Evolutionary conservation across 2,329 filamentous ascomycete genomes (phyloP).

Genomic region (Aspergillus unguis): DNA sequence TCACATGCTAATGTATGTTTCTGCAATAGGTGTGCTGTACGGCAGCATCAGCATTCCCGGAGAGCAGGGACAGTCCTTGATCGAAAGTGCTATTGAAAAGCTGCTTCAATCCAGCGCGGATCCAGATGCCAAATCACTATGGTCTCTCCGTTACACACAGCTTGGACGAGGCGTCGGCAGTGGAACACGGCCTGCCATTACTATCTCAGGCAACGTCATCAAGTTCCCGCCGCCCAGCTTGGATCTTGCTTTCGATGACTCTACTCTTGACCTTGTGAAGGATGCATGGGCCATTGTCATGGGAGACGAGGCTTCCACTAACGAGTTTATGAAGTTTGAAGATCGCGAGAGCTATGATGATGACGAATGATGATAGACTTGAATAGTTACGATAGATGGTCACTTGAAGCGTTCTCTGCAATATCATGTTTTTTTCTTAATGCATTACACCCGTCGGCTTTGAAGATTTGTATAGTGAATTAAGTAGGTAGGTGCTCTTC

Average conservation of each 20-base stretch:
- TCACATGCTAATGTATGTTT: constrained; percentile 33
- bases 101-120: constrained; percentile 40
- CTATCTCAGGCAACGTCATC: constrained; percentile 46
- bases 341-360: constrained; percentile 64
- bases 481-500: too few species aligned
- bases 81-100: constrained; percentile 35
- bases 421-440: background rate
- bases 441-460: too few species aligned
- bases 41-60: constrained; percentile 45
- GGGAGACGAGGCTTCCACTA: constrained; percentile 49
- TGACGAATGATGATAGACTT: constrained; percentile 38
- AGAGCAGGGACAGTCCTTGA: constrained; percentile 39
- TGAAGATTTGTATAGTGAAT: too few species aligned
- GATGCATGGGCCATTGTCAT: constrained; percentile 66
- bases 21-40: constrained; percentile 55
- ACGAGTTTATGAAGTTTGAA: constrained; percentile 72
- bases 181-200: constrained; percentile 11
- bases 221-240: constrained; percentile 58
- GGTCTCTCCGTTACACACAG: constrained; percentile 54
- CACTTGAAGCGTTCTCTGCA: background rate
- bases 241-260: constrained; percentile 72
- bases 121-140: constrained; percentile 43
- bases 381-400: background rate
- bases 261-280: constrained; percentile 63
- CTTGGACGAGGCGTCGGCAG: constrained; percentile 24